phyloP scores from a whole-genome alignment of 345 rosid genomes.

The Zanthoxylum bungeanum region DNA sequence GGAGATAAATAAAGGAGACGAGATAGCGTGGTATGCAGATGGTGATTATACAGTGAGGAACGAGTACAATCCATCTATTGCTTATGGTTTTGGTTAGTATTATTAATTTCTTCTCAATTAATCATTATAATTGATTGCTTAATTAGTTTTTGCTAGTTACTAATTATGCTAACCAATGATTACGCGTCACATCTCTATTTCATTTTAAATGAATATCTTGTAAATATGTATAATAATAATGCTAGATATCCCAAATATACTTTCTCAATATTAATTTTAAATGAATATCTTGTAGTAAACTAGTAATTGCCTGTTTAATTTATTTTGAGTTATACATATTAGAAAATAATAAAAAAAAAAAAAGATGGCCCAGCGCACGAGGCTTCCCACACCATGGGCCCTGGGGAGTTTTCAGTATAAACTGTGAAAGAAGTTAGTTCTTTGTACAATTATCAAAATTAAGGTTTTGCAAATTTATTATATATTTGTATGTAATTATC shows the following conservation, averaged over 20 bases:
- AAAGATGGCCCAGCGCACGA: too few relatives aligned
- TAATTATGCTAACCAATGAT: not conserved
- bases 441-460: not conserved
- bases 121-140: not conserved
- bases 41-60: constrained; percentile 70
- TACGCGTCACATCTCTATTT: not conserved
- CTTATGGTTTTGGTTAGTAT: constrained; percentile 74
- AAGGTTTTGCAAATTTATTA: not conserved
- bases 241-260: too few relatives aligned
- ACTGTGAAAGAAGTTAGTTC: not conserved
- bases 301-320: too few relatives aligned
- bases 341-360: too few relatives aligned
- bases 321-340: not conserved
- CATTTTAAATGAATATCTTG: not conserved
- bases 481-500: not conserved
- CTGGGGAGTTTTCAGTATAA: too few relatives aligned
- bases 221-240: not conserved
- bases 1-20: constrained; percentile 80
- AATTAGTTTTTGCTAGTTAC: not conserved
- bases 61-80: constrained; percentile 62
- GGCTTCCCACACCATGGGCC: too few relatives aligned
- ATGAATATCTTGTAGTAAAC: too few relatives aligned
- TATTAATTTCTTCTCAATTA: not conserved
- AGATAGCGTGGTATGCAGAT: constrained; percentile 85
- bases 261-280: too few relatives aligned